Evolutionary conservation across 1,284 basidiomycete genomes (phyloP).

Genomic region (Cutaneotrichosporon sp.): DNA sequence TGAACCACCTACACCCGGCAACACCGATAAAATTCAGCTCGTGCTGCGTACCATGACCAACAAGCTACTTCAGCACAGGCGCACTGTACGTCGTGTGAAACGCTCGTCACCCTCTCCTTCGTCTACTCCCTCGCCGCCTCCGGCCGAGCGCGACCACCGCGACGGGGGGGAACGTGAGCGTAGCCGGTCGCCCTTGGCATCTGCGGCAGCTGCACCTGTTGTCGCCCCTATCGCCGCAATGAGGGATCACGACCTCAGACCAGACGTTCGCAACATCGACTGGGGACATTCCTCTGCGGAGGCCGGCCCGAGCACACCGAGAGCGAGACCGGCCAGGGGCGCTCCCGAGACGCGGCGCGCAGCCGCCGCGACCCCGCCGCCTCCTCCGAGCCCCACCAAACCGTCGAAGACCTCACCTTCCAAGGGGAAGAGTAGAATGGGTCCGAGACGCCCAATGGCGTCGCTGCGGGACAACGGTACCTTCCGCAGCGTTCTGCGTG

Average conservation of each 20-base stretch:
- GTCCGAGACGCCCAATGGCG: not conserved
- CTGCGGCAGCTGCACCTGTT: not conserved
- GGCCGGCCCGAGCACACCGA: no score
- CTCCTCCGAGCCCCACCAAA: not conserved
- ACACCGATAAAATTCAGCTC: conserved; percentile 44
- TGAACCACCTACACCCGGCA: conserved; percentile 13
- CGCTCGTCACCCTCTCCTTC: conserved; percentile 8
- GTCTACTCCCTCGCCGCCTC: conserved; percentile 3
- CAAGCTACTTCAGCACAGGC: conserved; percentile 48
- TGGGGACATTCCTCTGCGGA: not conserved
- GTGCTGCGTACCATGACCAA: conserved; percentile 51
- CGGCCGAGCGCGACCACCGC: not conserved
- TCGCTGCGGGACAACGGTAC: not conserved
- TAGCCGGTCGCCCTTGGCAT: conserved; percentile 1
- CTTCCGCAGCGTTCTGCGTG: not conserved
- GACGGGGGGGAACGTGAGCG: not conserved
- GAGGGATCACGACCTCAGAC: not conserved
- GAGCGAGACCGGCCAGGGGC: not conserved
- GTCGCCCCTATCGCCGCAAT: not conserved
- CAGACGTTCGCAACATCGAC: conserved; percentile 7
- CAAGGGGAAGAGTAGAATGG: not conserved
- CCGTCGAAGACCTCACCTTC: not conserved
- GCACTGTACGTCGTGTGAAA: conserved; percentile 40
- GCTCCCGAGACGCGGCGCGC: not conserved
- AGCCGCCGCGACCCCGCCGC: not conserved